A percentile compares a stretch with the other conserved stretches of the same genome.
Evolutionary conservation across 2,329 filamentous ascomycete genomes (phyloP).

Genomic region (Talaromyces sp.): DNA sequence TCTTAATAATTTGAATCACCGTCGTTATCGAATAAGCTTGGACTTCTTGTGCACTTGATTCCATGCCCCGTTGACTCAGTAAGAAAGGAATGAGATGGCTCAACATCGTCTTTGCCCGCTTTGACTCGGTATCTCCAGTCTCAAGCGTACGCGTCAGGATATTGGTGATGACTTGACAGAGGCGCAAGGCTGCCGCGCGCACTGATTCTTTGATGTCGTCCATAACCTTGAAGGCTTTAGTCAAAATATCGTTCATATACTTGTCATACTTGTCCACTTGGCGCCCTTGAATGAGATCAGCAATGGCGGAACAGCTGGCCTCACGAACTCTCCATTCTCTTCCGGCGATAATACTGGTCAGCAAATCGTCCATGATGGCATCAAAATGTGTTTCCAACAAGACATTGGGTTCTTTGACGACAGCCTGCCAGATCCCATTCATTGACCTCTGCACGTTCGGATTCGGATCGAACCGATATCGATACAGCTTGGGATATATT

Average conservation of each 20-base stretch:
- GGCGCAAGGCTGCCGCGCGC: slow-evolving; percentile 67
- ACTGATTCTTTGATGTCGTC: slow-evolving; percentile 96
- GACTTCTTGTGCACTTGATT: slow-evolving; percentile 83
- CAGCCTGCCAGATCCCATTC: slow-evolving; percentile 94
- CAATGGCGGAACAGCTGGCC: slow-evolving; percentile 84
- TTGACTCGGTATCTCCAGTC: slow-evolving; percentile 58
- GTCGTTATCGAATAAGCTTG: slow-evolving; percentile 77
- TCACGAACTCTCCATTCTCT: slow-evolving; percentile 91
- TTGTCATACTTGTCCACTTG: slow-evolving; percentile 71
- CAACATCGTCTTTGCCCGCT: slow-evolving; percentile 72
- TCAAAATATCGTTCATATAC: slow-evolving; percentile 81
- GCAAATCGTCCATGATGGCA: slow-evolving; percentile 77
- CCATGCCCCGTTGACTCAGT: slow-evolving; percentile 79
- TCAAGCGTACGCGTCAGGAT: slow-evolving; percentile 81
- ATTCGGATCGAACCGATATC: slow-evolving; percentile 94
- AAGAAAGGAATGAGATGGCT: slow-evolving; percentile 84
- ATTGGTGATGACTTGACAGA: slow-evolving; percentile 79
- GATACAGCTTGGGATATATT: slow-evolving; percentile 88
- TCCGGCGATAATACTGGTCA: slow-evolving; percentile 72
- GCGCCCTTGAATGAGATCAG: slow-evolving; percentile 78
- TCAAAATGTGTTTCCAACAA: slow-evolving; percentile 80
- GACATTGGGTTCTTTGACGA: slow-evolving; percentile 80
- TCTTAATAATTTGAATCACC: slow-evolving; percentile 83
- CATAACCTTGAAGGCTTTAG: slow-evolving; percentile 77
- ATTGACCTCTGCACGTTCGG: slow-evolving; percentile 88